Evolutionary conservation across 2,329 filamentous ascomycete species (phyloP).

Genomic region (Xylaria sp.): DNA sequence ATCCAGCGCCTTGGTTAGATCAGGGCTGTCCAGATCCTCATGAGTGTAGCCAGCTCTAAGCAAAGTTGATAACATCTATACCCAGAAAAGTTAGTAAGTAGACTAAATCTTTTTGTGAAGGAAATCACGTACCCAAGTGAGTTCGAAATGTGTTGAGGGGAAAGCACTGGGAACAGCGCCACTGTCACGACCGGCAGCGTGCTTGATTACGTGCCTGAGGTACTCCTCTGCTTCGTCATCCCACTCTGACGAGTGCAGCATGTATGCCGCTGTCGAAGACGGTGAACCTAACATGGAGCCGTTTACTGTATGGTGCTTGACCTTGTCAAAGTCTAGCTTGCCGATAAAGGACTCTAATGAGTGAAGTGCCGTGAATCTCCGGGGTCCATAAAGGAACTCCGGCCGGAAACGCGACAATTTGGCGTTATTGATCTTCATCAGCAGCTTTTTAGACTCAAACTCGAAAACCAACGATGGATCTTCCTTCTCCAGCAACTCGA

Average conservation of each 20-base stretch:
- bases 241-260: conserved; percentile 32
- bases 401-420: conserved; percentile 40
- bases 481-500: conserved; percentile 38
- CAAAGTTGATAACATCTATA: conserved; percentile 26
- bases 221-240: conserved; percentile 33
- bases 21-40: conserved; percentile 19
- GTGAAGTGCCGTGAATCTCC: conserved; percentile 42
- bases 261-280: conserved; percentile 46
- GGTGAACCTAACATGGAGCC: conserved; percentile 48
- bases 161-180: conserved; percentile 33
- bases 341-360: conserved; percentile 48
- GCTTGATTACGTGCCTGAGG: conserved; percentile 27
- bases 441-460: conserved; percentile 33
- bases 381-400: conserved; percentile 37
- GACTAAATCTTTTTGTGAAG: not conserved
- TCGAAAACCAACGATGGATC: conserved; percentile 33
- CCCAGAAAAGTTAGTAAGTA: not conserved
- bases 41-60: conserved; percentile 25
- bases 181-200: conserved; percentile 20
- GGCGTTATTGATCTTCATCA: conserved; percentile 35
- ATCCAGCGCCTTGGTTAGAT: conserved; percentile 27
- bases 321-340: conserved; percentile 44
- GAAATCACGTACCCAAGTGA: conserved; percentile 29
- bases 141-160: conserved; percentile 31
- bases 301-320: conserved; percentile 41